Evolutionary conservation across 257 asterid genomes (phyloP).

Genomic region (Perilla frutescens): DNA sequence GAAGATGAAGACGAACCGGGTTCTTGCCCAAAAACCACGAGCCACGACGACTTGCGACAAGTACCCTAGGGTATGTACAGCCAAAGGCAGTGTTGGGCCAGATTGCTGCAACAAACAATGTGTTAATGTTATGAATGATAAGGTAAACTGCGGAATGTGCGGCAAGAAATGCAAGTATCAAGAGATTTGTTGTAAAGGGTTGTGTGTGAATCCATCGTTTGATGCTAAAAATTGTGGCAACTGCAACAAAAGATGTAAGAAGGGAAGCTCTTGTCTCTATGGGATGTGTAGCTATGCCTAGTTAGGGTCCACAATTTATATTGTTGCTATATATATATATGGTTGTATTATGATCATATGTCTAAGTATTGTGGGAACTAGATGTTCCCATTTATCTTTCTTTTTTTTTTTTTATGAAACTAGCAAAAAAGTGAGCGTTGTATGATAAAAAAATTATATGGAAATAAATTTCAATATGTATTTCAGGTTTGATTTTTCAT

Average conservation of each 20-base stretch:
- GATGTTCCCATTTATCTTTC: too few species aligned
- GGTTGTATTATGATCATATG: too few species aligned
- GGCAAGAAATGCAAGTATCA: constrained; percentile 32
- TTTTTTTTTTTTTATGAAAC: too few species aligned
- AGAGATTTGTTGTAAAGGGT: constrained; percentile 30
- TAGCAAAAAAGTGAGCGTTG: too few species aligned
- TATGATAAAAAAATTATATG: too few species aligned
- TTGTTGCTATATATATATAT: too few species aligned
- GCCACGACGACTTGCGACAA: constrained; percentile 15
- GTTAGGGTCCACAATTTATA: background rate
- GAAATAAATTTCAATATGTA: too few species aligned
- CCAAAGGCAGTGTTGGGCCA: constrained; percentile 28
- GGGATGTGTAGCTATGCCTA: constrained; percentile 37
- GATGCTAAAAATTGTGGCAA: constrained; percentile 25
- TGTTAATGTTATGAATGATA: constrained; percentile 25
- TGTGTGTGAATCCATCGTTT: constrained; percentile 23
- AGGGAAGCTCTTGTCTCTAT: constrained; percentile 5
- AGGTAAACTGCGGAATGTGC: constrained; percentile 23
- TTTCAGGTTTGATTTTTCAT: too few species aligned
- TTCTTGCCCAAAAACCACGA: constrained; percentile 14
- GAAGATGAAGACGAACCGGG: background rate
- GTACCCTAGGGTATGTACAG: constrained; percentile 27
- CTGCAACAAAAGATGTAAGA: constrained; percentile 22
- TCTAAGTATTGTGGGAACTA: too few species aligned
- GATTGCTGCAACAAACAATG: constrained; percentile 24